phyloP scores from a whole-genome alignment of 768 basidiomycete species.

The Tricholoma flavovirens region DNA sequence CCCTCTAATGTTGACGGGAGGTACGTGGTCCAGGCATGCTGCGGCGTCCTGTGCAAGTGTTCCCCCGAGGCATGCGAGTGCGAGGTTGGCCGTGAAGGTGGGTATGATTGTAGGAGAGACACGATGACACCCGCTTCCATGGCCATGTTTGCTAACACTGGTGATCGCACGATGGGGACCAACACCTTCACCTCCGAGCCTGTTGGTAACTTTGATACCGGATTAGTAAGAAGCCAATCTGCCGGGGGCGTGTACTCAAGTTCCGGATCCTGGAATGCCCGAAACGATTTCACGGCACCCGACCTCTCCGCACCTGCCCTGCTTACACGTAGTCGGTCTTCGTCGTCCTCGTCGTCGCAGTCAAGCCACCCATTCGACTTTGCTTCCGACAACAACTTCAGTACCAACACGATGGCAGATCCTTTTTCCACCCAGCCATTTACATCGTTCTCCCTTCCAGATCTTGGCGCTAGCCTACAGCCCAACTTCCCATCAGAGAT shows the following conservation, averaged over 20 bases:
- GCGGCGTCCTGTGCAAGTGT: conserved; percentile 19
- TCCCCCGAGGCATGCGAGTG: conserved; percentile 15
- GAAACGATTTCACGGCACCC: conserved; percentile 1
- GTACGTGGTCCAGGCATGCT: conserved; percentile 15
- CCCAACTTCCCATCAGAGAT: not conserved
- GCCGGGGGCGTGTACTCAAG: conserved; percentile 1
- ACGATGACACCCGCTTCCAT: conserved; percentile 9
- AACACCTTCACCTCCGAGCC: not conserved
- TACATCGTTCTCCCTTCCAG: conserved; percentile 13
- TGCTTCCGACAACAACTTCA: not conserved
- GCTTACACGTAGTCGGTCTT: conserved; percentile 16
- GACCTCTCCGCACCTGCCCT: conserved; percentile 4
- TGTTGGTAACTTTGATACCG: not conserved
- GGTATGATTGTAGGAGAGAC: conserved; percentile 19
- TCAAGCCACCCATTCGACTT: conserved; percentile 18
- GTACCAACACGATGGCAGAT: conserved; percentile 5
- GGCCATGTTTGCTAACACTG: not conserved
- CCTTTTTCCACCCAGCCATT: conserved; percentile 4
- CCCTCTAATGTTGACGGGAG: not conserved
- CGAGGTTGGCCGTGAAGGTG: conserved; percentile 10
- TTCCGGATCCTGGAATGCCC: not conserved
- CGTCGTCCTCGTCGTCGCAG: conserved; percentile 25
- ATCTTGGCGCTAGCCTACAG: conserved; percentile 11
- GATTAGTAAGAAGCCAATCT: conserved; percentile 3
- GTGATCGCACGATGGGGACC: not conserved